Percentiles rank a stretch among this genome's conserved stretches.
Conservation (phyloP, 441 rosid genomes). For the Syzygium syzygioides region DNA sequence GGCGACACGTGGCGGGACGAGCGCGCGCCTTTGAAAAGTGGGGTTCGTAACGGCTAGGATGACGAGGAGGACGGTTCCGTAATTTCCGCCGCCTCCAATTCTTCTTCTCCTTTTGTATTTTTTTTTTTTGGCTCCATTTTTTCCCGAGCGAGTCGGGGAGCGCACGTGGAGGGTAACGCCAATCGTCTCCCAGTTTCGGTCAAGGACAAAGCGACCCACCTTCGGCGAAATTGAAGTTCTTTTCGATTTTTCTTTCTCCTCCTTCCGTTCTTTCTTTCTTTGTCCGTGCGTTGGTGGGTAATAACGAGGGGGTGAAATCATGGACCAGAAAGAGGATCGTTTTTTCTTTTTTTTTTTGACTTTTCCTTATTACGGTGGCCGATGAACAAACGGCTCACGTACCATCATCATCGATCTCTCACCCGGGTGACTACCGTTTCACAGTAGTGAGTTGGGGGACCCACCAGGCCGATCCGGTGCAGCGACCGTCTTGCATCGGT, state of each 20-base stretch:
- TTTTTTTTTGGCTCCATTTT: neutral
- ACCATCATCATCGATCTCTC: neutral
- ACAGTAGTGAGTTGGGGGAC: neutral
- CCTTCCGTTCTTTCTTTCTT: neutral
- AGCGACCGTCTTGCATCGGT: neutral
- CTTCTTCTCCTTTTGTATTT: too few relatives aligned
- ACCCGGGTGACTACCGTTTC: neutral
- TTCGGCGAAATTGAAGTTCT: neutral
- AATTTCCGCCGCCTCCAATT: neutral
- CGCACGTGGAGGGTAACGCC: conserved; percentile 9
- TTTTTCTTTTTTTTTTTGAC: neutral
- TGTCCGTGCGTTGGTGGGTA: neutral
- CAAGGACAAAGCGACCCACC: neutral
- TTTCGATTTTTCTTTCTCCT: neutral
- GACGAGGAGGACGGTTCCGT: conserved; percentile 28
- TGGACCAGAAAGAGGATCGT: neutral
- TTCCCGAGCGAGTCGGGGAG: neutral
- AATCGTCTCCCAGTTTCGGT: conserved; percentile 9
- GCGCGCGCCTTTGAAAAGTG: conserved; percentile 11
- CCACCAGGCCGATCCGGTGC: neutral
- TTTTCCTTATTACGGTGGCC: neutral
- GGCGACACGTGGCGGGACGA: conserved; percentile 13
- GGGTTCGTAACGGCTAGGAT: conserved; percentile 73
- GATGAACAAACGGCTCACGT: neutral
- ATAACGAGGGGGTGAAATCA: neutral